Percentiles rank a stretch among this genome's conserved stretches.
These are phyloP conservation scores for Cyberlindnera galapagoensis DNA, from an alignment of 805 yeast genomes.

Conservation along the genomic window DNA sequence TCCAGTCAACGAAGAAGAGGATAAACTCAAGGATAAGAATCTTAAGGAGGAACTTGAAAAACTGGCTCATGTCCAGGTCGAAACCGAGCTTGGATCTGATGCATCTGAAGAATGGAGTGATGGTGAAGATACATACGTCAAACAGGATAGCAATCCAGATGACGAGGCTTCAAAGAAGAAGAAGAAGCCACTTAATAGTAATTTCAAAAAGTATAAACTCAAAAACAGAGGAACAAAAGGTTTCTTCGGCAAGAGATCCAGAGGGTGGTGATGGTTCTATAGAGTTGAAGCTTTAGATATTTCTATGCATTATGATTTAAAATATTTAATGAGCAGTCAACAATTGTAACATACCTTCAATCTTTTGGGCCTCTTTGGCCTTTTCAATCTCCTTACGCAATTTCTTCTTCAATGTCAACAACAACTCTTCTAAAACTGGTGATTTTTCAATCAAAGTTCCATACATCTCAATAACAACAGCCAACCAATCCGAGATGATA, in stretches of 20 bases:
- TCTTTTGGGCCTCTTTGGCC: slow-evolving; percentile 80
- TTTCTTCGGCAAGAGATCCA: slow-evolving; percentile 34
- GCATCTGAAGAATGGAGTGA: slow-evolving; percentile 20
- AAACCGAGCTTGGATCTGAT: slow-evolving; percentile 17
- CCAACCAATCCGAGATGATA: slow-evolving; percentile 64
- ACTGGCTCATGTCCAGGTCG: slow-evolving; percentile 7
- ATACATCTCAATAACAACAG: slow-evolving; percentile 69
- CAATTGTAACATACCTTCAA: slow-evolving; percentile 91
- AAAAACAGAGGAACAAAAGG: slow-evolving; percentile 25
- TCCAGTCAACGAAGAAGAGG: slow-evolving; percentile 26
- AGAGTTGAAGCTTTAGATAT: too few relatives aligned
- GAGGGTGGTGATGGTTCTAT: slow-evolving; percentile 15
- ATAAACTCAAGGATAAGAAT: slow-evolving; percentile 26
- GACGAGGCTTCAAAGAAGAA: slow-evolving; percentile 28
- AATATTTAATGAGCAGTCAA: slow-evolving; percentile 41
- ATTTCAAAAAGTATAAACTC: slow-evolving; percentile 47
- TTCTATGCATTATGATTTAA: slow-evolving; percentile 2
- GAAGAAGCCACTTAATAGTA: slow-evolving; percentile 26
- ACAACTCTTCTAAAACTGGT: slow-evolving; percentile 69
- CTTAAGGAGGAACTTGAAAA: slow-evolving; percentile 16
- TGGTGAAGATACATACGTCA: slow-evolving; percentile 14
- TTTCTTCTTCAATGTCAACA: slow-evolving; percentile 52
- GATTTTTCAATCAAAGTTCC: slow-evolving; percentile 66
- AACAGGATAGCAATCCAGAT: slow-evolving; percentile 8
- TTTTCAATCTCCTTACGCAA: slow-evolving; percentile 65